Evolutionary conservation across 257 asterid species (phyloP).

Genomic region (Solanum lycopersicoides): DNA sequence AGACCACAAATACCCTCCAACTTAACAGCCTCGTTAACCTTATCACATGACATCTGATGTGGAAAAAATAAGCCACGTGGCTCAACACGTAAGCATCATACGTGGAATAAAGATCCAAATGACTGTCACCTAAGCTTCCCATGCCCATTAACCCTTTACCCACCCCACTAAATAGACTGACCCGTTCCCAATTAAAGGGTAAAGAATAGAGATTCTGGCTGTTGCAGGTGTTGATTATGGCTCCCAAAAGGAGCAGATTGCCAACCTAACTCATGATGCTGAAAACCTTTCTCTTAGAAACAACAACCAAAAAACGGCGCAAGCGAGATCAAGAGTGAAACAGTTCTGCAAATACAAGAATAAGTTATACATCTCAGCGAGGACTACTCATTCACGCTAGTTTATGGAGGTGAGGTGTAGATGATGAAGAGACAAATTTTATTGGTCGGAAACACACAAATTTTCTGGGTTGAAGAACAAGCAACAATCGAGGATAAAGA

Average conservation of each 20-base stretch:
- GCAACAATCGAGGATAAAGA: neutral
- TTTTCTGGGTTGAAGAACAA: neutral
- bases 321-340: slow-evolving; percentile 31
- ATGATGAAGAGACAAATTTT: neutral
- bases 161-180: too few species aligned
- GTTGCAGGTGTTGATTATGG: slow-evolving; percentile 23
- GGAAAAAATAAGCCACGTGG: too few species aligned
- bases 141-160: too few species aligned
- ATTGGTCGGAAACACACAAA: neutral
- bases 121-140: too few species aligned
- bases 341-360: neutral
- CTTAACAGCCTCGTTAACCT: too few species aligned
- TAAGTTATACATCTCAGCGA: neutral
- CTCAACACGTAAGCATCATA: neutral
- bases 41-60: too few species aligned
- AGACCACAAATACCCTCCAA: too few species aligned
- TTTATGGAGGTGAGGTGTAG: neutral
- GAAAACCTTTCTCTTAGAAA: slow-evolving; percentile 38
- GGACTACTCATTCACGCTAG: neutral
- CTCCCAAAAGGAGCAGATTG: slow-evolving; percentile 18
- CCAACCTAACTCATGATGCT: slow-evolving; percentile 31
- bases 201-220: neutral
- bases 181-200: too few species aligned
- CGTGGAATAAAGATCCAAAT: too few species aligned
- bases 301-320: slow-evolving; percentile 18